These are phyloP conservation scores for Lodderomyces parapsilosis DNA, from an alignment of 1,139 yeast species.

Conservation along the genomic window DNA sequence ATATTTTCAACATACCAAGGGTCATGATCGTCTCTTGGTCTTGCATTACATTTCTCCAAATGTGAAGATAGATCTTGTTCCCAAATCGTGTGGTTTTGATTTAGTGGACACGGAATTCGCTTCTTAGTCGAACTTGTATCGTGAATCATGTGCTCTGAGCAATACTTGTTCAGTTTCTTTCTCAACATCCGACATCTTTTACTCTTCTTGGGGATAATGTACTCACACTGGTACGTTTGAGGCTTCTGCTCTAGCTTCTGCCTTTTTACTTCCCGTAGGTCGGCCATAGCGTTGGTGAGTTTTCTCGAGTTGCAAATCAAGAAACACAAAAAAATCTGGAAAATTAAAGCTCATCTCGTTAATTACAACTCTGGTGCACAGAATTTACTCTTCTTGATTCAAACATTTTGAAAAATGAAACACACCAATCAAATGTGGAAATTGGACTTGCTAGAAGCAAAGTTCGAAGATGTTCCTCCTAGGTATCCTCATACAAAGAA, in stretches of 20 bases:
- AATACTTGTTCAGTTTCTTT: slow-evolving; percentile 47
- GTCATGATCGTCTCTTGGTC: slow-evolving; percentile 29
- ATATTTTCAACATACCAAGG: slow-evolving; percentile 44
- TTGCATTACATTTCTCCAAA: slow-evolving; percentile 58
- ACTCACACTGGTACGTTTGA: slow-evolving; percentile 36
- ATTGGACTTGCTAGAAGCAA: slow-evolving; percentile 51
- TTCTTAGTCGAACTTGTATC: slow-evolving; percentile 17
- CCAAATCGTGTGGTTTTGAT: slow-evolving; percentile 75
- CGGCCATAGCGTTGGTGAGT: slow-evolving; percentile 4
- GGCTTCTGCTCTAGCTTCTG: slow-evolving; percentile 5
- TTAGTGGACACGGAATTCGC: slow-evolving; percentile 76
- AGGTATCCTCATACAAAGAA: slow-evolving; percentile 55
- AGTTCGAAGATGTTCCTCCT: slow-evolving; percentile 44
- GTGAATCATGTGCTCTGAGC: slow-evolving; percentile 59
- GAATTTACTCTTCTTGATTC: too few relatives aligned
- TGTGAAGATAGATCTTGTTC: slow-evolving; percentile 55
- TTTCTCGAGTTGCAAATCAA: slow-evolving; percentile 5
- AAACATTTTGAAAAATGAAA: slow-evolving; percentile 9
- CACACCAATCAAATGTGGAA: slow-evolving; percentile 38
- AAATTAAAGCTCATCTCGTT: slow-evolving; percentile 1
- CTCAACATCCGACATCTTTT: slow-evolving; percentile 61
- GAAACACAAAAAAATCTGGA: slow-evolving; percentile 4
- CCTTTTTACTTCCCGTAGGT: background rate
- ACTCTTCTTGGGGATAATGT: slow-evolving; percentile 44
- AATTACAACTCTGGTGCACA: too few relatives aligned